These are phyloP conservation scores for Ophiocordyceps camponoti-floridani DNA, from an alignment of 2,329 filamentous ascomycete genomes.

Conservation along the genomic window DNA sequence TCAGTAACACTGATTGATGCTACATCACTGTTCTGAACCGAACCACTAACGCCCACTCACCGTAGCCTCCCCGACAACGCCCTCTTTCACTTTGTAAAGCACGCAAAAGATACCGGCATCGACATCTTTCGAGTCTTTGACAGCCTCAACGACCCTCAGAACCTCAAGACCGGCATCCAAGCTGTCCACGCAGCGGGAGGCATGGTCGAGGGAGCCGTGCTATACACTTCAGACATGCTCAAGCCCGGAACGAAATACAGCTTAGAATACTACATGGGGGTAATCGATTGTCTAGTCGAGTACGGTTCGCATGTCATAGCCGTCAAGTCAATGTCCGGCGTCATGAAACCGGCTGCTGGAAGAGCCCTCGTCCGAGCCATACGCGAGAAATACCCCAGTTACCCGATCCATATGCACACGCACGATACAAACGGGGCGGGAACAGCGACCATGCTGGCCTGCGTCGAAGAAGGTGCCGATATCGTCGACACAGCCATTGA, in stretches of 20 bases:
- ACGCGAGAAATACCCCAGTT: constrained; percentile 86
- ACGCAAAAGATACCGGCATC: constrained; percentile 95
- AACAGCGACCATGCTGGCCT: constrained; percentile 88
- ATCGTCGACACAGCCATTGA: constrained; percentile 91
- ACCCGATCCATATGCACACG: constrained; percentile 97
- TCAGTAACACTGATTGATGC: constrained; percentile 16
- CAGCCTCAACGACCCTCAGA: constrained; percentile 85
- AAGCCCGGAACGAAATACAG: constrained; percentile 99
- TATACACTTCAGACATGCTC: constrained; percentile 51
- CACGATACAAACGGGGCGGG: constrained; percentile 71
- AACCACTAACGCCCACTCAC: constrained; percentile 22
- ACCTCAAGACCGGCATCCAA: constrained; percentile 93
- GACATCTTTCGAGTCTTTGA: constrained; percentile 99
- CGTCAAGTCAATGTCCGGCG: constrained; percentile 96
- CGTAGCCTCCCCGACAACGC: constrained; percentile 84
- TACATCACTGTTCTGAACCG: not conserved
- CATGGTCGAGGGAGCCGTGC: constrained; percentile 80
- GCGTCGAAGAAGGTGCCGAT: constrained; percentile 82
- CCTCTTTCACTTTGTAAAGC: constrained; percentile 94
- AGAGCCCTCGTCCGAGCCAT: constrained; percentile 72
- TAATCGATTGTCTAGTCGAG: constrained; percentile 77
- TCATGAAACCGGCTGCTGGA: constrained; percentile 83
- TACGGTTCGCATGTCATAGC: constrained; percentile 85
- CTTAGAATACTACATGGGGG: constrained; percentile 72
- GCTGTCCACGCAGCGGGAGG: constrained; percentile 89